Evolutionary conservation across 2,329 filamentous ascomycete genomes (phyloP).

Genomic region (Gliomastix tumulicola): DNA sequence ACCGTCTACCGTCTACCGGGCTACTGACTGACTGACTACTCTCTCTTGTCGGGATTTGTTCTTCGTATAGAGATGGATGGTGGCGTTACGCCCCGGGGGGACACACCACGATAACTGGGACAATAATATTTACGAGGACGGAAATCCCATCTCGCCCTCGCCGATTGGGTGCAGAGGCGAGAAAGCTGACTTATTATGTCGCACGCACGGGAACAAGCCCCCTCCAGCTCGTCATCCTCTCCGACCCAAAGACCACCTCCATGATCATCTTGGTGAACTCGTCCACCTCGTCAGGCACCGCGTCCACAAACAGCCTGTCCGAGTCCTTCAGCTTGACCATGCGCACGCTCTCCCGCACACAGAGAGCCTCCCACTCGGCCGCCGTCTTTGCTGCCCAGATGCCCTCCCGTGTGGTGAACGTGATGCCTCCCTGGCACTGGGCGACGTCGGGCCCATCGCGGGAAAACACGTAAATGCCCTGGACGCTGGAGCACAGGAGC

Average conservation of each 20-base stretch:
- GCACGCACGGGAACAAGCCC: too few species aligned
- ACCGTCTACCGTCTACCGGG: too few species aligned
- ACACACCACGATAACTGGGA: too few species aligned
- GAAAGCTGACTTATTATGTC: too few species aligned
- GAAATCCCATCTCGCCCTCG: too few species aligned
- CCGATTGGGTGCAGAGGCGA: too few species aligned
- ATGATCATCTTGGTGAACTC: background rate
- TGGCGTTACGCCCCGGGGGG: too few species aligned
- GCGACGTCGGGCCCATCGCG: too few species aligned
- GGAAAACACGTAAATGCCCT: conserved; percentile 9
- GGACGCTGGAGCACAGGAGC: conserved; percentile 11
- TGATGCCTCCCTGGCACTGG: conserved; percentile 9
- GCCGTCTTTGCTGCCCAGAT: conserved; percentile 17
- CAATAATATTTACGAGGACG: too few species aligned
- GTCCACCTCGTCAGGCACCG: background rate
- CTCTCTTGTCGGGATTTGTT: too few species aligned
- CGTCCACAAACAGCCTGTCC: background rate
- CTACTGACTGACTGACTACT: too few species aligned
- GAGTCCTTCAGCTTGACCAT: conserved; percentile 5
- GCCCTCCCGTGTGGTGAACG: conserved; percentile 15
- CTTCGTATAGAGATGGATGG: too few species aligned
- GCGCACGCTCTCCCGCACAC: conserved; percentile 8
- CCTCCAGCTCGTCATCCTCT: background rate
- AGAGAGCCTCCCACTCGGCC: conserved; percentile 10
- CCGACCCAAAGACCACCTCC: background rate